These are phyloP conservation scores for Potentilla sterilis DNA, from an alignment of 306 rosid species.

Conservation along the genomic window DNA sequence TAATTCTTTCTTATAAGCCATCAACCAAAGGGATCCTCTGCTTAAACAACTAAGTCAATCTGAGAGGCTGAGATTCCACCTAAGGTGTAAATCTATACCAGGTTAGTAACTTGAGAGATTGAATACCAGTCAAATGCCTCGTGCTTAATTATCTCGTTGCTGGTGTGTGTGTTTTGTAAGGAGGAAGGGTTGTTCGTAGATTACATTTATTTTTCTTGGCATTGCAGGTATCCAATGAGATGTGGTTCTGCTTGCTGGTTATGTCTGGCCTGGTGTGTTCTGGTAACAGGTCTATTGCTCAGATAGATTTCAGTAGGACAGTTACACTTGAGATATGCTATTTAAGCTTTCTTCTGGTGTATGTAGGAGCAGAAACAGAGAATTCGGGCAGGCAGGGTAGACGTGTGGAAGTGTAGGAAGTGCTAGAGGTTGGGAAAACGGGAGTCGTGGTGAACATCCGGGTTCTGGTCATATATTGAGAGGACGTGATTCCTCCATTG, in stretches of 20 bases:
- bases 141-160: neutral
- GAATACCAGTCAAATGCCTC: neutral
- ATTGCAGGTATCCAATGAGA: neutral
- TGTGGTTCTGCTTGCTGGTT: neutral
- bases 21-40: neutral
- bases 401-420: neutral
- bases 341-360: neutral
- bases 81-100: neutral
- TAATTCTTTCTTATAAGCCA: too few relatives aligned
- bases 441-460: conserved; percentile 14
- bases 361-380: neutral
- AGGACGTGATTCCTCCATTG: conserved; percentile 9
- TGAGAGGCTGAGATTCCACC: neutral
- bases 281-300: neutral
- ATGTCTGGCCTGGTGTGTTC: neutral
- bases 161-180: neutral
- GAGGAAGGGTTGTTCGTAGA: neutral
- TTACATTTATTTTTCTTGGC: neutral
- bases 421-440: neutral
- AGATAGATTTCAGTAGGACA: neutral
- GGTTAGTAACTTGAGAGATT: neutral
- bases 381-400: neutral
- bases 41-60: neutral
- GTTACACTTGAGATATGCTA: neutral
- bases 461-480: conserved; percentile 12